Evolutionary conservation across 1,284 basidiomycete genomes (phyloP).

Genomic region (Apiotrichum akiyoshidainum): DNA sequence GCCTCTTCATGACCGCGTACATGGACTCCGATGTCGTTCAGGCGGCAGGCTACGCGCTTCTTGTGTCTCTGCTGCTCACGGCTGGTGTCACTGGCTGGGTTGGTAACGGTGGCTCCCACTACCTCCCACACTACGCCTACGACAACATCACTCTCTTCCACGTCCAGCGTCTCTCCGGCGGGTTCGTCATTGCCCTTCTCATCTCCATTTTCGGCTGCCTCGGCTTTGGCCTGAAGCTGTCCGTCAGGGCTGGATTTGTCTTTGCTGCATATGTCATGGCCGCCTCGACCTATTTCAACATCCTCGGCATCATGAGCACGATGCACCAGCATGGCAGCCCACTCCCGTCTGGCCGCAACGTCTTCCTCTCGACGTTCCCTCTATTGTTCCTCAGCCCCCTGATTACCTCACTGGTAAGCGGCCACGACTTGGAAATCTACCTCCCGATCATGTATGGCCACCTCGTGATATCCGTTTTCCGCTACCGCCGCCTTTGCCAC

Average conservation of each 20-base stretch:
- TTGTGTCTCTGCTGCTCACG: constrained; percentile 8
- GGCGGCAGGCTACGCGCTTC: constrained; percentile 10
- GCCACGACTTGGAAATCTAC: constrained; percentile 15
- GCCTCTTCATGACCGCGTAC: constrained; percentile 15
- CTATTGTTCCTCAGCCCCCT: constrained; percentile 10
- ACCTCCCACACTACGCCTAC: constrained; percentile 14
- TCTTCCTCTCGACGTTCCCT: constrained; percentile 10
- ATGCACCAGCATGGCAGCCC: constrained; percentile 18
- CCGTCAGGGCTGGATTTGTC: constrained; percentile 7
- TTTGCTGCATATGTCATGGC: constrained; percentile 13
- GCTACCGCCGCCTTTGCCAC: constrained; percentile 13
- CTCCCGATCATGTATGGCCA: constrained; percentile 12
- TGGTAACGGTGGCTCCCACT: constrained; percentile 12
- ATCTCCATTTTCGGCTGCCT: constrained; percentile 4
- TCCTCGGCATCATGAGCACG: constrained; percentile 17
- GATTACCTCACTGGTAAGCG: constrained; percentile 8
- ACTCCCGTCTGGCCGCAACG: constrained; percentile 13
- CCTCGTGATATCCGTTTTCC: constrained; percentile 2
- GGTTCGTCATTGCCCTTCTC: constrained; percentile 10
- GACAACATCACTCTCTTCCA: constrained; percentile 15
- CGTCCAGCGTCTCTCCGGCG: constrained; percentile 13
- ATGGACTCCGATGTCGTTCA: constrained; percentile 9
- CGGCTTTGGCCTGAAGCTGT: constrained; percentile 4
- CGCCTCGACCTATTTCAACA: constrained; percentile 16
- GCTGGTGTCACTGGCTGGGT: constrained; percentile 16